Evolutionary conservation across 2,329 filamentous ascomycete species (phyloP), one percentile per base, ranked within the genome.

Genomic region (Colletotrichum gloeosporioides): DNA sequence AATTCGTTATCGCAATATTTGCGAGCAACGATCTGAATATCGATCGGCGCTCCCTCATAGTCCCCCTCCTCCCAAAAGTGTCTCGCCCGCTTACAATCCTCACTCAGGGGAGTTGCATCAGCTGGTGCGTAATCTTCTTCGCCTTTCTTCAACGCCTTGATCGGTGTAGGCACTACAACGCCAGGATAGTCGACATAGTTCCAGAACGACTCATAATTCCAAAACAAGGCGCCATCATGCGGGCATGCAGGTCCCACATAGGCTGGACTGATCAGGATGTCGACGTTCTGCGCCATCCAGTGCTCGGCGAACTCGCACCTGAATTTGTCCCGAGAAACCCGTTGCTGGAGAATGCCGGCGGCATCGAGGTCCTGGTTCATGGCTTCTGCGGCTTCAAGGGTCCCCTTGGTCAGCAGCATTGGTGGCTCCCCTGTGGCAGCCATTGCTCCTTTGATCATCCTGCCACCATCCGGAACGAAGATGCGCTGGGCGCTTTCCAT

Each of bases 391-490:
- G 84, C 81, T 32, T 79, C 78, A 70, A 82, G 79, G 55, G 82
- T 82, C 85, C 85, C 88, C 71, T 87, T 79, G 9, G 85, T 89
- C 3, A 90, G 81, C 0, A 85, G 81, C 13, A 85, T 84, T n/a
- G 85, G 77, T 0, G 89, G 88, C 77, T 90, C 89, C 10, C 85
- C 86, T 0, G 85, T 81, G 12, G 81, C 77, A 1, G 77, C 77
- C 34, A 90, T 81, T 22, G 82, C 78, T 3, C 79, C 80, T 68
- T 82, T 82, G 66, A 84, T 77, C 36, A 77, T 71, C 55, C 75
- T 77, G 4, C 83, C 87, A 16, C 85, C 86, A 31, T 89, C 87
- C 0, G 88, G 88, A 80, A 86, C 90, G 82, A 90, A 90, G 15
- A 88, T 84, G 5, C 77, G 77, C 64, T 82, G 77, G 77, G 88